These are phyloP conservation scores for Fusarium sp. DNA, from an alignment of 2,329 filamentous ascomycete genomes.

Conservation along the genomic window DNA sequence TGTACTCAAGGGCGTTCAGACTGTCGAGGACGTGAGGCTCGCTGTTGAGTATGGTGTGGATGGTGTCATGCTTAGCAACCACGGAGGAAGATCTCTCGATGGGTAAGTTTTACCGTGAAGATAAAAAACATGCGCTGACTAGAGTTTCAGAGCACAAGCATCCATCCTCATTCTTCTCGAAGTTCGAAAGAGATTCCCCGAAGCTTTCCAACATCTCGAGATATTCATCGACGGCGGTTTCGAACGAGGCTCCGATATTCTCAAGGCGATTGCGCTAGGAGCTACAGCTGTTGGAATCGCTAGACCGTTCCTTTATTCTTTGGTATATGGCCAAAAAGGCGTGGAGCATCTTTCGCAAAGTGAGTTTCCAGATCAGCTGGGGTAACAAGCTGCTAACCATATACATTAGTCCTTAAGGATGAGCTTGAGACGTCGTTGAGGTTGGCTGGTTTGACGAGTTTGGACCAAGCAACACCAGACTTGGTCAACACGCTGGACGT, in stretches of 20 bases:
- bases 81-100: conserved; percentile 68
- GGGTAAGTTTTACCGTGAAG: conserved; percentile 42
- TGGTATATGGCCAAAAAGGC: conserved; percentile 66
- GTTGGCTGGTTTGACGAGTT: conserved; percentile 44
- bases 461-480: conserved; percentile 43
- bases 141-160: conserved; percentile 49
- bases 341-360: conserved; percentile 66
- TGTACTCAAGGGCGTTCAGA: conserved; percentile 69
- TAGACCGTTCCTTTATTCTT: conserved; percentile 63
- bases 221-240: conserved; percentile 67
- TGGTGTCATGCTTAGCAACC: conserved; percentile 68
- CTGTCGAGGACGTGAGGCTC: conserved; percentile 64
- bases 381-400: background rate
- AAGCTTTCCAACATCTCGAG: conserved; percentile 62
- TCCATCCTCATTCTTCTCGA: conserved; percentile 64
- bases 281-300: conserved; percentile 67
- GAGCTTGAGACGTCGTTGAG: conserved; percentile 48
- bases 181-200: conserved; percentile 61
- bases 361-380: conserved; percentile 49
- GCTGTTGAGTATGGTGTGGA: conserved; percentile 63
- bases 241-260: conserved; percentile 64
- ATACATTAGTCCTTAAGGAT: conserved; percentile 44
- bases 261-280: conserved; percentile 65
- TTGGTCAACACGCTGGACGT: conserved; percentile 49
- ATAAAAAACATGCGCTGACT: background rate